Conservation (phyloP, 352 stramenopile genomes). For the Phytopythium helicoides region DNA sequence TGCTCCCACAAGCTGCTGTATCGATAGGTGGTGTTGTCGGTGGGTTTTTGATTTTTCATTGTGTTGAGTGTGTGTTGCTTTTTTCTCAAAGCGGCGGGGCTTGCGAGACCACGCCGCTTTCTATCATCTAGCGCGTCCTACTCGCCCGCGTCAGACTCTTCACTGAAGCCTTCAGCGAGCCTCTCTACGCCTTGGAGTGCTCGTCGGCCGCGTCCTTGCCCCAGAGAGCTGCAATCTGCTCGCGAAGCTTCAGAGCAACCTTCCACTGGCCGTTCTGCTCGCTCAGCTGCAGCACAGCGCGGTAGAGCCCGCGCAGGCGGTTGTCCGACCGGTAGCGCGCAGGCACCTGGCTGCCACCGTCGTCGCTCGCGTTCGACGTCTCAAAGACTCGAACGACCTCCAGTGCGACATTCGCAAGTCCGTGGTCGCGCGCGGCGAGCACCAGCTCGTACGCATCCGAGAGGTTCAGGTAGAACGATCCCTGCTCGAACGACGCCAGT, state of each 20-base stretch:
- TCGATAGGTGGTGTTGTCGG: too few species aligned
- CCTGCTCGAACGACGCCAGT: constrained; percentile 38
- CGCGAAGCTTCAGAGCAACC: constrained; percentile 45
- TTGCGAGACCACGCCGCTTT: neutral
- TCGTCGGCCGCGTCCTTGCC: constrained; percentile 30
- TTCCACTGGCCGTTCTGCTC: constrained; percentile 62
- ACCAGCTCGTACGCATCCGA: constrained; percentile 52
- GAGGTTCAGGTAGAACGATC: constrained; percentile 36
- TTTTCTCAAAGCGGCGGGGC: neutral
- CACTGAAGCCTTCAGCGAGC: constrained; percentile 11
- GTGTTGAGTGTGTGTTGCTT: too few species aligned
- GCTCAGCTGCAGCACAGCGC: constrained; percentile 38
- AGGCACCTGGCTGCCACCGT: constrained; percentile 4
- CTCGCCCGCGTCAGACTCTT: too few species aligned
- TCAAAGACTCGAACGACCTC: constrained; percentile 56
- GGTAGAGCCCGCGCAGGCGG: constrained; percentile 61
- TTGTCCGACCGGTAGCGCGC: constrained; percentile 22
- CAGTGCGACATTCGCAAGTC: constrained; percentile 30
- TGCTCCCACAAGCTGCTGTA: too few species aligned
- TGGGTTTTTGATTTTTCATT: neutral
- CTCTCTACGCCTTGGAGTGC: constrained; percentile 17
- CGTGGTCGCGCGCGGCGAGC: constrained; percentile 41
- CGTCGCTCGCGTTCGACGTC: constrained; percentile 22
- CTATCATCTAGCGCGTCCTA: constrained; percentile 4
- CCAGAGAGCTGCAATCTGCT: constrained; percentile 40